phyloP scores from a whole-genome alignment of 257 asterid genomes.

The Avicennia marina region DNA sequence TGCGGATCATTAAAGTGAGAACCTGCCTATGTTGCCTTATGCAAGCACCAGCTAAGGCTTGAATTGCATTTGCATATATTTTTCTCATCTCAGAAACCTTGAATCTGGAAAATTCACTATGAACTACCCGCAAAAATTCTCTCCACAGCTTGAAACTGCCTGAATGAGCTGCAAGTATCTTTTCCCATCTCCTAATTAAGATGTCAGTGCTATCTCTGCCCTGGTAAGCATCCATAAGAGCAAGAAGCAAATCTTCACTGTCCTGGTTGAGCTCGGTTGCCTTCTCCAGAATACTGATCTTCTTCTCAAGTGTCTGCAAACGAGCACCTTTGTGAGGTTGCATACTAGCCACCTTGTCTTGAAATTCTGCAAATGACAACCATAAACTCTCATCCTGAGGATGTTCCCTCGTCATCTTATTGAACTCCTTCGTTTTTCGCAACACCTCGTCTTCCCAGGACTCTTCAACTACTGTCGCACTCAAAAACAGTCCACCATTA shows the following conservation, averaged over 20 bases:
- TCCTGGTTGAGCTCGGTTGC: conserved; percentile 90
- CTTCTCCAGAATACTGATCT: conserved; percentile 91
- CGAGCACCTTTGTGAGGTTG: conserved; percentile 92
- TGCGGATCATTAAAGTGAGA: conserved; percentile 44
- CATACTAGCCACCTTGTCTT: conserved; percentile 86
- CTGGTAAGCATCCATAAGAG: conserved; percentile 85
- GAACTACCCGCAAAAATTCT: conserved; percentile 73
- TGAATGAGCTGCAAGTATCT: conserved; percentile 59
- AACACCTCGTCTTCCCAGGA: conserved; percentile 90
- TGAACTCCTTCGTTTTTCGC: conserved; percentile 84
- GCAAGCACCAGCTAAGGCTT: conserved; percentile 88
- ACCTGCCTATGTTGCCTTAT: conserved; percentile 97
- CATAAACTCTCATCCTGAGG: conserved; percentile 81
- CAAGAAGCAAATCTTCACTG: conserved; percentile 74
- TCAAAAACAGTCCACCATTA: conserved; percentile 22
- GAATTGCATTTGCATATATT: conserved; percentile 83
- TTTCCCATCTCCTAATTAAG: conserved; percentile 89
- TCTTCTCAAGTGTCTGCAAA: conserved; percentile 88
- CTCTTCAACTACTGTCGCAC: conserved; percentile 55
- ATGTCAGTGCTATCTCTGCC: conserved; percentile 68
- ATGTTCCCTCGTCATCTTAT: conserved; percentile 73
- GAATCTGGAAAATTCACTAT: conserved; percentile 90
- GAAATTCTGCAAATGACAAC: conserved; percentile 83
- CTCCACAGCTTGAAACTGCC: conserved; percentile 89
- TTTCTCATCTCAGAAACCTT: conserved; percentile 93